phyloP scores from a whole-genome alignment of 108 stramenopile species.

The Cyclostephanos tholiformis region DNA sequence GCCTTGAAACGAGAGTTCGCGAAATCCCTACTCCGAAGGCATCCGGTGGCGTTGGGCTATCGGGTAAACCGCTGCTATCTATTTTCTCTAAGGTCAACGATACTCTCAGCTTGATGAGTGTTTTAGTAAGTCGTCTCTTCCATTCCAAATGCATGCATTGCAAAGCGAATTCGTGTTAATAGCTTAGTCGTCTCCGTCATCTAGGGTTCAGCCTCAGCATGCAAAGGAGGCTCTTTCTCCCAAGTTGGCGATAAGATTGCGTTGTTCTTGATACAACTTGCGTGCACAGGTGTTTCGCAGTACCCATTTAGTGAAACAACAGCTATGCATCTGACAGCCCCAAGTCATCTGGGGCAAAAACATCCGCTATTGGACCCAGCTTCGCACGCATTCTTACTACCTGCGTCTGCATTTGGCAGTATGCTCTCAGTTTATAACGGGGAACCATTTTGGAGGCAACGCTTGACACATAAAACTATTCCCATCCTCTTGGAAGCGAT shows the following conservation, averaged over 20 bases:
- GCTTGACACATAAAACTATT: constrained; percentile 43
- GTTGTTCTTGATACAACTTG: constrained; percentile 61
- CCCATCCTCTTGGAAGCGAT: constrained; percentile 40
- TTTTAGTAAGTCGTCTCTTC: constrained; percentile 22
- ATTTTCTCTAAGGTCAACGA: constrained; percentile 26
- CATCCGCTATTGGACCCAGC: constrained; percentile 30
- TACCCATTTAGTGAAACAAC: constrained; percentile 29
- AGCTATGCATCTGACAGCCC: neutral
- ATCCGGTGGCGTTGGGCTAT: constrained; percentile 2
- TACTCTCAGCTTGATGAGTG: constrained; percentile 34
- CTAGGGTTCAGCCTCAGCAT: constrained; percentile 60
- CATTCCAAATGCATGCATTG: neutral
- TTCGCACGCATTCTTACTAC: constrained; percentile 30
- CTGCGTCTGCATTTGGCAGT: constrained; percentile 53
- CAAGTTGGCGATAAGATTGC: constrained; percentile 57
- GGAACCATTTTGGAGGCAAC: constrained; percentile 58
- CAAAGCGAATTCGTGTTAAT: neutral
- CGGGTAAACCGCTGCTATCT: constrained; percentile 3
- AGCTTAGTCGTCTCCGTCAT: neutral
- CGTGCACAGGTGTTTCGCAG: constrained; percentile 51
- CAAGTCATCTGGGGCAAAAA: constrained; percentile 24
- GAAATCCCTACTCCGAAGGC: constrained; percentile 11
- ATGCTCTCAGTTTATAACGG: constrained; percentile 52
- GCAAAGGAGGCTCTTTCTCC: constrained; percentile 58
- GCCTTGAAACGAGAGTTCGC: constrained; percentile 10